Evolutionary conservation across 176 grass and related monocot genomes (phyloP).

Genomic region (Juncus inflexus): DNA sequence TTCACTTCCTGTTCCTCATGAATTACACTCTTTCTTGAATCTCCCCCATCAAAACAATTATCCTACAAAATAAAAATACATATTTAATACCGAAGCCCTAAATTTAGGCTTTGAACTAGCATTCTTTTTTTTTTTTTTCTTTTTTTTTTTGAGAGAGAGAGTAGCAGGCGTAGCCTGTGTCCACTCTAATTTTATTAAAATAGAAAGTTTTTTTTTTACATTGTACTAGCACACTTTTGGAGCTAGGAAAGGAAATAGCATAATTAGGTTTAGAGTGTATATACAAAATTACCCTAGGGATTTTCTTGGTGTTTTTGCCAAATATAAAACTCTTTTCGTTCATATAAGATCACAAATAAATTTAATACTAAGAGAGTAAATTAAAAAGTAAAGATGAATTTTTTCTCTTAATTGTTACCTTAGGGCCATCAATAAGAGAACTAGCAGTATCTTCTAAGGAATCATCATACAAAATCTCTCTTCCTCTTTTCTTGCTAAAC

Average conservation of each 20-base stretch:
- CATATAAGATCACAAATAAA: background rate
- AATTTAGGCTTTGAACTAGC: too few relatives aligned
- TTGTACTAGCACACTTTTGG: too few relatives aligned
- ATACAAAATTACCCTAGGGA: background rate
- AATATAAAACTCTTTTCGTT: background rate
- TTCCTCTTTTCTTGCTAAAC: slow-evolving; percentile 44
- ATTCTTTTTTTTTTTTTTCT: background rate
- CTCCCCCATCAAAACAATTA: slow-evolving; percentile 25
- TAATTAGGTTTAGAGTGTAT: too few relatives aligned
- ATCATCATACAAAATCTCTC: slow-evolving; percentile 23
- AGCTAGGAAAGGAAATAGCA: too few relatives aligned
- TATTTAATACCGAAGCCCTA: background rate
- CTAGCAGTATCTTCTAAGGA: slow-evolving; percentile 59
- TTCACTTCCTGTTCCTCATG: slow-evolving; percentile 24
- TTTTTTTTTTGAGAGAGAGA: background rate
- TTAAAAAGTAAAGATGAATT: too few relatives aligned
- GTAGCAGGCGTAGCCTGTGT: background rate
- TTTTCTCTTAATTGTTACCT: slow-evolving; percentile 28
- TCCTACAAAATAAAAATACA: slow-evolving; percentile 15
- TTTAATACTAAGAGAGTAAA: background rate
- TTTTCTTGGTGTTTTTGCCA: background rate
- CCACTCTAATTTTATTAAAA: too few relatives aligned
- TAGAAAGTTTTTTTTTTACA: too few relatives aligned
- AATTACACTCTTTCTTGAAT: slow-evolving; percentile 21
- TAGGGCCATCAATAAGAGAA: slow-evolving; percentile 37